phyloP scores from a whole-genome alignment of 257 asterid genomes.

The Capsicum chinense region DNA sequence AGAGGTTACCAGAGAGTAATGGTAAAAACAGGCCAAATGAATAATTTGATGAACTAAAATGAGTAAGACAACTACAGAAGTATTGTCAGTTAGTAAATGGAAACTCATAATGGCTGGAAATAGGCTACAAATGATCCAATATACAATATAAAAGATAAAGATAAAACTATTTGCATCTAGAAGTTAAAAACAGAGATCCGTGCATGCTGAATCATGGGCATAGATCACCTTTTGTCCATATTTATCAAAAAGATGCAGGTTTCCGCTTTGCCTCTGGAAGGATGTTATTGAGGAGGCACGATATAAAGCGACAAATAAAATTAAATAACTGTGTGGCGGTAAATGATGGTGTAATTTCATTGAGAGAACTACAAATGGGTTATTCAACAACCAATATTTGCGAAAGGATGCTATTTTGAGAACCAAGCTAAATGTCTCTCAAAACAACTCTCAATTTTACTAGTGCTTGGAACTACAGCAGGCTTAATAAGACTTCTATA shows the following conservation, averaged over 20 bases:
- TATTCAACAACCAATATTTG: slow-evolving; percentile 2
- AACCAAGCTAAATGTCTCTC: background rate
- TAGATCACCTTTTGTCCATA: background rate
- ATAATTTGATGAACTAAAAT: background rate
- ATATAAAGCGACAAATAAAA: background rate
- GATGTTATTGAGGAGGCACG: background rate
- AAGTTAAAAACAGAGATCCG: too few species aligned
- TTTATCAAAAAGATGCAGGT: background rate
- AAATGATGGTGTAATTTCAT: background rate
- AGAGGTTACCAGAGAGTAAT: background rate
- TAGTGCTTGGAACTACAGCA: background rate
- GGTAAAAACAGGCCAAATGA: background rate
- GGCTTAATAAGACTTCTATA: background rate
- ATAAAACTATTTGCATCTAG: too few species aligned
- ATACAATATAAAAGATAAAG: background rate
- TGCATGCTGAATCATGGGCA: background rate
- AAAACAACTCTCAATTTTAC: slow-evolving; percentile 18
- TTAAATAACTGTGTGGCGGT: background rate
- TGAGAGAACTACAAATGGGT: background rate
- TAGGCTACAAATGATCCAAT: background rate
- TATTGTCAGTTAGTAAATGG: background rate
- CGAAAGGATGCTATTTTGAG: background rate
- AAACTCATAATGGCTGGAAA: slow-evolving; percentile 22
- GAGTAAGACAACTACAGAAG: background rate
- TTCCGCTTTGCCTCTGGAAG: background rate